Conservation (phyloP, 305 asterid species). For the Nicotiana rustica region DNA sequence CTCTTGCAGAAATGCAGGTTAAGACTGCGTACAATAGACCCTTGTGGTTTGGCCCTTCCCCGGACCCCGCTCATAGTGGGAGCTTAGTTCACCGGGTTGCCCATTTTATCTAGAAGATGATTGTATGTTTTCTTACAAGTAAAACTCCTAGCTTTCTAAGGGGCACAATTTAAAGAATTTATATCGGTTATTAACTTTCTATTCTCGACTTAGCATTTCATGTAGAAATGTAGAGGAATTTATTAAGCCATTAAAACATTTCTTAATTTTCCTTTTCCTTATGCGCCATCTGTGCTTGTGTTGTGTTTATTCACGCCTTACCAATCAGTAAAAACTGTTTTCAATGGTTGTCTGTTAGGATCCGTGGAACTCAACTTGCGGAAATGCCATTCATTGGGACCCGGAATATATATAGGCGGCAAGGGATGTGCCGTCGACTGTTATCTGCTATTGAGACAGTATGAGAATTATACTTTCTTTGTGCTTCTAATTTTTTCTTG, state of each 20-base stretch:
- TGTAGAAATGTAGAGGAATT: neutral
- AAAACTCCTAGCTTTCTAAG: neutral
- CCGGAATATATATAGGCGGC: conserved; percentile 88
- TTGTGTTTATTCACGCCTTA: conserved; percentile 2
- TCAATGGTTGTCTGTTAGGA: conserved; percentile 52
- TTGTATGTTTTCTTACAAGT: neutral
- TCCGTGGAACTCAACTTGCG: conserved; percentile 89
- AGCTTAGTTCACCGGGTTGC: no score
- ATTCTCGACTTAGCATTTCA: conserved; percentile 13
- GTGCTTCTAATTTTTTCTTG: conserved; percentile 2
- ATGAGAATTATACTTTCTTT: conserved; percentile 40
- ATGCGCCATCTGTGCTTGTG: neutral
- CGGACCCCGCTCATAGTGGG: no score
- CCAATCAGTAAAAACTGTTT: conserved; percentile 32
- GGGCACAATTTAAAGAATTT: conserved; percentile 9
- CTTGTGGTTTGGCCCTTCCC: no score
- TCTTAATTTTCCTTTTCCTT: conserved; percentile 24
- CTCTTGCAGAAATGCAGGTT: no score
- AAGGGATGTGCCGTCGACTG: conserved; percentile 97
- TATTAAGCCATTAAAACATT: neutral
- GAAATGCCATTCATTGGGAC: conserved; percentile 99
- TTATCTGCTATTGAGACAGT: conserved; percentile 84
- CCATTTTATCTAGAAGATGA: conserved; percentile 1
- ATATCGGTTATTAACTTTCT: neutral
- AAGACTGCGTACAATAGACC: no score